phyloP scores from a whole-genome alignment of 768 basidiomycete genomes.

The Amylocystis lapponica region DNA sequence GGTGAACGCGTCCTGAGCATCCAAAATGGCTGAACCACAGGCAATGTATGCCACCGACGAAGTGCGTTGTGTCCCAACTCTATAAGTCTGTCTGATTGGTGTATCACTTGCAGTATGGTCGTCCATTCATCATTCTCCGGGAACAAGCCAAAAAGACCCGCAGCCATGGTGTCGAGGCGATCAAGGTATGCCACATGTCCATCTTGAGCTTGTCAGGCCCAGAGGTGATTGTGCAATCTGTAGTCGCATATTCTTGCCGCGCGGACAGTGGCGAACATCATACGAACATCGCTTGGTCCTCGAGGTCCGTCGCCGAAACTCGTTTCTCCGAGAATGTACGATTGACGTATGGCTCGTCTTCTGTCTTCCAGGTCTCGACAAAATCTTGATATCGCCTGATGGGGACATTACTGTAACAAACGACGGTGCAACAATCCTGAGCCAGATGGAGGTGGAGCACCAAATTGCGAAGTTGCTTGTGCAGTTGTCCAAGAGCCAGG shows the following conservation, averaged over 20 bases:
- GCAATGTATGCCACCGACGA: constrained; percentile 87
- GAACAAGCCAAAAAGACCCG: constrained; percentile 8
- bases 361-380: constrained; percentile 68
- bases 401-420: constrained; percentile 99
- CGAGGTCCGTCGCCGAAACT: constrained; percentile 51
- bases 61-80: constrained; percentile 33
- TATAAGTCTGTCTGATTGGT: not conserved
- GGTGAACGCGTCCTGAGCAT: constrained; percentile 1
- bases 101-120: constrained; percentile 2
- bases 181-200: constrained; percentile 2
- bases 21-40: constrained; percentile 40
- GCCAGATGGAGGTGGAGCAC: constrained; percentile 99
- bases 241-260: constrained; percentile 96
- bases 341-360: too few relatives aligned
- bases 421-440: constrained; percentile 96
- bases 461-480: constrained; percentile 98
- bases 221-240: not conserved
- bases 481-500: constrained; percentile 94
- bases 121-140: constrained; percentile 8
- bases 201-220: too few relatives aligned
- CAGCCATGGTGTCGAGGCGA: constrained; percentile 8
- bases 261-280: constrained; percentile 87
- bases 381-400: constrained; percentile 92
- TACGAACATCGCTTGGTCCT: constrained; percentile 92
- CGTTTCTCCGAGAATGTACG: too few relatives aligned